phyloP scores from a whole-genome alignment of 192 early-diverging fungal species.

The Funneliformis mosseae region DNA sequence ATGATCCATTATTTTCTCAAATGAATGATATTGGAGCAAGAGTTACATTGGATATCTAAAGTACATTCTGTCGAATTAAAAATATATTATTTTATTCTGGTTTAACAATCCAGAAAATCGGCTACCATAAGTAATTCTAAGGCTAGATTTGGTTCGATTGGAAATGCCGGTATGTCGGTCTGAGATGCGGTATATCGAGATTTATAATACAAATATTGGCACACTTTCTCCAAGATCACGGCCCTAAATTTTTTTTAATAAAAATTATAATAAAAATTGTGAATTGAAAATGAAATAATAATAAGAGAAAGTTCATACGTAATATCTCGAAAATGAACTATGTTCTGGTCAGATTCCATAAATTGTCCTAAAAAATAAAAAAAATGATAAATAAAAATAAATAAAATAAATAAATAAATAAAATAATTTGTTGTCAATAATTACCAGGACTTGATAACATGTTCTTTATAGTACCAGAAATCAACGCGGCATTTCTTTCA shows the following conservation, averaged over 20 bases:
- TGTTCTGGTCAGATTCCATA: constrained; percentile 85
- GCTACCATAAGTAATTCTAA: constrained; percentile 94
- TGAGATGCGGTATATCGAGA: constrained; percentile 64
- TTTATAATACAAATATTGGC: constrained; percentile 94
- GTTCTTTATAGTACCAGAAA: constrained; percentile 91
- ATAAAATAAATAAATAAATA: neutral
- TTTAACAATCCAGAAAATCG: constrained; percentile 70
- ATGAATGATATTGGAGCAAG: constrained; percentile 27
- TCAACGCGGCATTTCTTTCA: constrained; percentile 83
- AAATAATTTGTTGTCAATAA: neutral
- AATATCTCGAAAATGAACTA: constrained; percentile 89
- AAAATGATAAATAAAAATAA: constrained; percentile 4
- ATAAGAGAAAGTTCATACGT: constrained; percentile 57
- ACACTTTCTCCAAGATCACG: constrained; percentile 88
- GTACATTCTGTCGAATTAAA: neutral
- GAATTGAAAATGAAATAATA: neutral
- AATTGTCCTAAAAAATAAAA: constrained; percentile 77
- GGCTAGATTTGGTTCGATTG: constrained; percentile 84
- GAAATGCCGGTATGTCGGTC: constrained; percentile 86
- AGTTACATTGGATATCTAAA: neutral
- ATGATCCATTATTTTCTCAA: constrained; percentile 29
- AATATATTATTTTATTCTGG: too few relatives aligned
- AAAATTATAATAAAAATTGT: neutral
- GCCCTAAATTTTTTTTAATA: constrained; percentile 57
- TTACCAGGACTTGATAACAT: constrained; percentile 88